A percentile compares a stretch with the other conserved stretches of the same genome.
These are phyloP conservation scores for Metschnikowia amazonensis DNA, from an alignment of 805 yeast species.

Conservation along the genomic window DNA sequence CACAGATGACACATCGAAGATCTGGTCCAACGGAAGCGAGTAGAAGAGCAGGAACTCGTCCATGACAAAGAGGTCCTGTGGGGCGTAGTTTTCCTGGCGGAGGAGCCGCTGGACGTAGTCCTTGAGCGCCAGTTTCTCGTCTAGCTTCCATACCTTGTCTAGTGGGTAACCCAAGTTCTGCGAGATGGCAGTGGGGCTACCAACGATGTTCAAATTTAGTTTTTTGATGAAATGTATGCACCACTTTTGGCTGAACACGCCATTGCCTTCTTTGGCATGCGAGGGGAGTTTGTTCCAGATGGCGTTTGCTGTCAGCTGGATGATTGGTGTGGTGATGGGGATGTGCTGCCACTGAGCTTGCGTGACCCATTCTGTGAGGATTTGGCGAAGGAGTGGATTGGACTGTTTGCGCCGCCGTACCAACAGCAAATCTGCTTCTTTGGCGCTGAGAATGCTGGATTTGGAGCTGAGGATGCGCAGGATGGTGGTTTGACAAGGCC, in stretches of 20 bases:
- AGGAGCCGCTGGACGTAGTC: constrained; percentile 34
- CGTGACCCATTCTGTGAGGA: constrained; percentile 67
- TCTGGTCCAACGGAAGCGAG: constrained; percentile 57
- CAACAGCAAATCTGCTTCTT: constrained; percentile 48
- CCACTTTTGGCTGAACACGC: constrained; percentile 65
- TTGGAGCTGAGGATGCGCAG: constrained; percentile 57
- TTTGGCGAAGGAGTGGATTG: constrained; percentile 51
- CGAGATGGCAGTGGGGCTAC: constrained; percentile 41
- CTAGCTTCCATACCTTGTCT: constrained; percentile 57
- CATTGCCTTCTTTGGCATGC: constrained; percentile 55
- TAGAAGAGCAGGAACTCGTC: constrained; percentile 61
- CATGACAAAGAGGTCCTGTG: constrained; percentile 53
- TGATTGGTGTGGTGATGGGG: constrained; percentile 60
- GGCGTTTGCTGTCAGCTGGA: constrained; percentile 59
- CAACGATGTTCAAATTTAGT: constrained; percentile 49
- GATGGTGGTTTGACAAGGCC: constrained; percentile 67
- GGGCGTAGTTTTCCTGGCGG: constrained; percentile 33
- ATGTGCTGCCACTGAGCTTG: constrained; percentile 65
- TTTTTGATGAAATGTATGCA: constrained; percentile 45
- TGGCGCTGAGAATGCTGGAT: constrained; percentile 47
- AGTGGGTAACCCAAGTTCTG: constrained; percentile 28
- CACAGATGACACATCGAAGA: constrained; percentile 43
- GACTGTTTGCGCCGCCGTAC: constrained; percentile 53
- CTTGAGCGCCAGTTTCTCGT: constrained; percentile 51
- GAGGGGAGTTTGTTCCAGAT: constrained; percentile 60